Conservation (phyloP, 2,329 filamentous ascomycete genomes). For the Immersiporthe knoxdaviesiana region DNA sequence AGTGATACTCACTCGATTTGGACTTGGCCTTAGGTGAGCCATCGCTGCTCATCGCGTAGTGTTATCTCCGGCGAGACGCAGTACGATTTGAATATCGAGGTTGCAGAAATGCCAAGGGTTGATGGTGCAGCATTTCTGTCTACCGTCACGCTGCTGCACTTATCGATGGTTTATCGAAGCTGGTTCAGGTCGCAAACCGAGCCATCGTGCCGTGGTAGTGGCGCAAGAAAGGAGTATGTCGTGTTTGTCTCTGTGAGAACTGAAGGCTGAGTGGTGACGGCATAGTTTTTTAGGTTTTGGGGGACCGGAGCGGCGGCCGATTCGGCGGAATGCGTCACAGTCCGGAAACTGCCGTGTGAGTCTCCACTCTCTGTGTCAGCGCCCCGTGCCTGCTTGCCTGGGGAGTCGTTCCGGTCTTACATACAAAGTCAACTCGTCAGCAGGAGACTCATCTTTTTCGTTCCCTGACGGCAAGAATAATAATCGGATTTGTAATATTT, state of each 20-base stretch:
- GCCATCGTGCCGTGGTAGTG: conserved; percentile 13
- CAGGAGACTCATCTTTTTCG: background rate
- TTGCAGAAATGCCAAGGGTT: conserved; percentile 3
- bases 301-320: conserved; percentile 9
- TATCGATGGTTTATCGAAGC: background rate
- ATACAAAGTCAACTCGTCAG: background rate
- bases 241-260: background rate
- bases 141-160: background rate
- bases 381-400: background rate
- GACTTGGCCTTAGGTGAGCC: conserved; percentile 38
- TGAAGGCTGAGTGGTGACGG: conserved; percentile 8
- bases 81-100: conserved; percentile 10
- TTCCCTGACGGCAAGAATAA: background rate
- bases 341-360: conserved; percentile 8
- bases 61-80: conserved; percentile 20
- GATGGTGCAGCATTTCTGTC: conserved; percentile 24
- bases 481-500: conserved; percentile 3
- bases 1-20: conserved; percentile 39
- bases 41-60: conserved; percentile 39
- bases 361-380: background rate
- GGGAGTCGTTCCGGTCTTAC: conserved; percentile 2
- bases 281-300: conserved; percentile 12
- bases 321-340: conserved; percentile 5
- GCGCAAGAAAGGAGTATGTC: background rate
- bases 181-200: conserved; percentile 13